These are phyloP conservation scores for Pouteria glomerata DNA, from an alignment of 148 eudicot species.

Conservation along the genomic window DNA sequence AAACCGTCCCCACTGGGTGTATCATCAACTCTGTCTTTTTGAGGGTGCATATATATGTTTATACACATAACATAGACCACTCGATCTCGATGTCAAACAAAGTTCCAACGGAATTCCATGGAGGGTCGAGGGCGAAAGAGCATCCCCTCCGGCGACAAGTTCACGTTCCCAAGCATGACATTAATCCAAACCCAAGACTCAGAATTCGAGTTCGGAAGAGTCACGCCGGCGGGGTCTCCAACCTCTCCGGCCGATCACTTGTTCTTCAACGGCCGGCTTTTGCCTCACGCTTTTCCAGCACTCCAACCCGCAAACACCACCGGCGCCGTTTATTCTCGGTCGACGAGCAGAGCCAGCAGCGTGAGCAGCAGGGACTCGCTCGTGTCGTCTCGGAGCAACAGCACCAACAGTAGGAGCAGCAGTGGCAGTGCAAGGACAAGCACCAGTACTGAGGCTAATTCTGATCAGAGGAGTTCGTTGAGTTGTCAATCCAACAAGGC, in stretches of 20 bases:
- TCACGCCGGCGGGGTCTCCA: conserved; percentile 33
- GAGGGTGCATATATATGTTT: no score
- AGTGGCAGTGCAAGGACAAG: conserved; percentile 34
- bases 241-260: conserved; percentile 77
- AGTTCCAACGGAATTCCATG: conserved; percentile 22
- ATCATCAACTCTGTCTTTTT: no score
- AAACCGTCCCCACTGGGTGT: no score
- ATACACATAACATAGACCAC: no score
- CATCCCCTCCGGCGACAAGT: conserved; percentile 44
- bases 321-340: conserved; percentile 19
- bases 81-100: no score
- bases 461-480: conserved; percentile 22
- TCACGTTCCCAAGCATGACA: conserved; percentile 25
- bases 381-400: background rate
- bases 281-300: conserved; percentile 72
- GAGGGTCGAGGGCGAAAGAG: conserved; percentile 11
- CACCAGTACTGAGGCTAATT: conserved; percentile 35
- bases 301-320: conserved; percentile 7
- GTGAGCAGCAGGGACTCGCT: conserved; percentile 26
- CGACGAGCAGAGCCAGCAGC: conserved; percentile 51
- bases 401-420: conserved; percentile 32
- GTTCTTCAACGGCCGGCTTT: conserved; percentile 65
- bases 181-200: conserved; percentile 10
- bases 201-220: conserved; percentile 53
- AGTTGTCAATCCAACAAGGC: background rate